Evolutionary conservation across 2,329 filamentous ascomycete genomes (phyloP), one percentile per base, ranked within the genome.

Genomic region (Ilyonectria robusta): DNA sequence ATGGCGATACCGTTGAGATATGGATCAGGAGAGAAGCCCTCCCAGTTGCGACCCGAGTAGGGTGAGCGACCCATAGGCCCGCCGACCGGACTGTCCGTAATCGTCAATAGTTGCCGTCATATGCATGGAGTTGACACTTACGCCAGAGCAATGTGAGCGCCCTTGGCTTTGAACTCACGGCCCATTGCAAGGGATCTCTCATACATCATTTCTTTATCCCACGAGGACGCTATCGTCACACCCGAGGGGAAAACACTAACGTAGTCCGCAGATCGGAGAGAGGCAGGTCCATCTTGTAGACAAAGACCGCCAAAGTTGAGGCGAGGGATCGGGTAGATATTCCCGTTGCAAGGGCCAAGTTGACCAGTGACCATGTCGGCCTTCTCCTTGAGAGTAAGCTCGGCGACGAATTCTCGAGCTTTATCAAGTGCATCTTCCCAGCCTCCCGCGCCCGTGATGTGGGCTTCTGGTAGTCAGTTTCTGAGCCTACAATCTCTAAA

Each of bases 181-280:
- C 82, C 84, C 81, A 85, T 82, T 51, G 82, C 83, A 15, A 66
- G 54, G 19, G 74, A 93, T 58, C 93, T 88, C 63, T 87, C 83
- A 76, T 90, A 90, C 69, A 93, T 88, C 23, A 95, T 86, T 11
- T 87, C 82, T 69, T 89, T 91, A 79, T 95, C 92, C 92, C 93
- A 97, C 42, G 71, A 70, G 3, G 76, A 79, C 9, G 82, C 82
- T 23, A 92, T 87, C 66, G 92, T 92, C 54, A 93, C 84, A 68
- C 92, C 92, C 8, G 81, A 82, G 2, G 80, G 79, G 71, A 81
- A 84, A 9, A 83, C 81, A 66, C 81, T 84, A 65, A 82, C 83
- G 55, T 83, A 83, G 71, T 85, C 83, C 19, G 76, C 77, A 2
- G 72, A 61, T 40, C 75, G 71, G 13, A 78, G 71, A 13, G 68